phyloP scores from a whole-genome alignment of 495 filamentous ascomycete genomes.

The Cudoniella acicularis region DNA sequence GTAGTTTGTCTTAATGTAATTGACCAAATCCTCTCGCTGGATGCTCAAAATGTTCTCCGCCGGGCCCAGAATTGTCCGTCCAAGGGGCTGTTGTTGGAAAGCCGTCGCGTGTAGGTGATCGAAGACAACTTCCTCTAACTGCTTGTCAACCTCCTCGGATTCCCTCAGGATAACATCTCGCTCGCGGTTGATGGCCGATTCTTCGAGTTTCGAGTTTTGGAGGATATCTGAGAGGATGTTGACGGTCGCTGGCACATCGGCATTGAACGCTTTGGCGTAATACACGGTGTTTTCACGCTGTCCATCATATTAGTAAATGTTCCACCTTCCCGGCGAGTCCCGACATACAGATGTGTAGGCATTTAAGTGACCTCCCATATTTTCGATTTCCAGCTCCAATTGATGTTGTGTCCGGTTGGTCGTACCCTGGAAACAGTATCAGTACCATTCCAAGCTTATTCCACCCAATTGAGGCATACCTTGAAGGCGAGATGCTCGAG shows the following conservation, averaged over 20 bases:
- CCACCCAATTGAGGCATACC: constrained; percentile 45
- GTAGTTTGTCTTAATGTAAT: constrained; percentile 99
- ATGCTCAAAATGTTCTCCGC: constrained; percentile 98
- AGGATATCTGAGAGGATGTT: constrained; percentile 99
- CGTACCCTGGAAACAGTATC: constrained; percentile 60
- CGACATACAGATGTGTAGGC: constrained; percentile 94
- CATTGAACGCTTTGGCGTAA: constrained; percentile 98
- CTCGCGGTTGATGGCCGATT: constrained; percentile 89
- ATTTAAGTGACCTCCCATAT: constrained; percentile 99
- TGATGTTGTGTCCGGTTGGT: constrained; percentile 90
- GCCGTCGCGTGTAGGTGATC: constrained; percentile 98
- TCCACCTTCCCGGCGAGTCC: constrained; percentile 2
- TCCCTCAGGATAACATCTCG: constrained; percentile 97
- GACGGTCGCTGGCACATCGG: constrained; percentile 90
- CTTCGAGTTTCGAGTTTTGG: constrained; percentile 96
- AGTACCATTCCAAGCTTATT: constrained; percentile 12
- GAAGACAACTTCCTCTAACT: constrained; percentile 98
- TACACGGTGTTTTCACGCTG: constrained; percentile 99
- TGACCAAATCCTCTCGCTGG: constrained; percentile 77
- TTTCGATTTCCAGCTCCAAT: constrained; percentile 98
- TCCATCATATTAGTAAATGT: constrained; percentile 15
- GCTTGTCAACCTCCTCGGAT: constrained; percentile 99
- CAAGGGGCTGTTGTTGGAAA: constrained; percentile 91
- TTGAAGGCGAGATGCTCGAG: constrained; percentile 99
- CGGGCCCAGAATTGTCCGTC: constrained; percentile 95